Percentiles rank a stretch among this genome's conserved stretches.
Conservation (phyloP, 2,329 filamentous ascomycete genomes). For the Cladosporium sp. region DNA sequence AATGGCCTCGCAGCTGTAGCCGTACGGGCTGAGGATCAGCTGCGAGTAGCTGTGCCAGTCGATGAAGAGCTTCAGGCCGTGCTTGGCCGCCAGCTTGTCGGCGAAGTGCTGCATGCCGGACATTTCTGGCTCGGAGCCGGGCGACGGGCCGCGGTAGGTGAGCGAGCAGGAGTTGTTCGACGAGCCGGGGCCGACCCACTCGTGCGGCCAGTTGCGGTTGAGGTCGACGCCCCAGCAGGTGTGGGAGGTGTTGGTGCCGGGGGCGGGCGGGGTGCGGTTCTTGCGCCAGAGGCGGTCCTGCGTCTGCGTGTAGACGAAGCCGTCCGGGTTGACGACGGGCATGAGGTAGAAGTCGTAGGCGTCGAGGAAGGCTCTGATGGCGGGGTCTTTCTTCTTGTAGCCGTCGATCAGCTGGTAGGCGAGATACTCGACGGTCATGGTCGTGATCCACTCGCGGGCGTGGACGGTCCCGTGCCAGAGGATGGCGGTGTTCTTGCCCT, state of each 20-base stretch:
- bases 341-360: conserved; percentile 22
- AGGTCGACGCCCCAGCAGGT: conserved; percentile 47
- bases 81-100: conserved; percentile 1
- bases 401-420: conserved; percentile 21
- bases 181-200: conserved; percentile 43
- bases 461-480: conserved; percentile 20
- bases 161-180: conserved; percentile 47
- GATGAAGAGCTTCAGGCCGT: conserved; percentile 51
- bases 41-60: conserved; percentile 61
- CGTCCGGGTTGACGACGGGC: conserved; percentile 30
- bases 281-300: conserved; percentile 57
- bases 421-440: conserved; percentile 23
- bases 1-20: conserved; percentile 49
- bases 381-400: conserved; percentile 16
- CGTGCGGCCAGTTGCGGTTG: conserved; percentile 52
- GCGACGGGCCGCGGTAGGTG: conserved; percentile 34
- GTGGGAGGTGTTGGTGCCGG: conserved; percentile 27
- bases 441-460: conserved; percentile 23
- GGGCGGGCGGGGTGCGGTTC: conserved; percentile 41
- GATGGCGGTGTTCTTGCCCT: conserved; percentile 17
- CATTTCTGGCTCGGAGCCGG: conserved; percentile 46
- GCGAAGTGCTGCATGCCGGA: conserved; percentile 12
- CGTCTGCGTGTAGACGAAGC: conserved; percentile 54
- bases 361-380: conserved; percentile 16
- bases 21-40: conserved; percentile 53